Evolutionary conservation across 1,284 basidiomycete genomes (phyloP).

Genomic region (Boletus holoroseus): DNA sequence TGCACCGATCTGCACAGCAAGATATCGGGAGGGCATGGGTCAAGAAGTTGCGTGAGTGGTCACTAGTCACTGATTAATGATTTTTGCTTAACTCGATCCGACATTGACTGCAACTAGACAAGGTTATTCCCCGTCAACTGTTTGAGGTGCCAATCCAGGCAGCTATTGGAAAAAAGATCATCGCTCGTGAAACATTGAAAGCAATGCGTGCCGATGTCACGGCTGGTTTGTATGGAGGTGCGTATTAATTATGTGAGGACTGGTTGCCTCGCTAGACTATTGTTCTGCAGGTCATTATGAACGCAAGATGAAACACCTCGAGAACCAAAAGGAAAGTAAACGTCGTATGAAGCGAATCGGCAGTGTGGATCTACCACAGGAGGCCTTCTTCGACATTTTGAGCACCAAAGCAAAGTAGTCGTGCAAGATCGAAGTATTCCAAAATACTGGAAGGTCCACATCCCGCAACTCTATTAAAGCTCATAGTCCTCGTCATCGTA

Average conservation of each 20-base stretch:
- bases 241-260: constrained; percentile 13
- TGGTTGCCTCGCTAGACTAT: not conserved
- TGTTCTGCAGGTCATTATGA: constrained; percentile 67
- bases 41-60: constrained; percentile 75
- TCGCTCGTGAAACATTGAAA: constrained; percentile 85
- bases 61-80: too few relatives aligned
- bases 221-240: constrained; percentile 88
- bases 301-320: constrained; percentile 86
- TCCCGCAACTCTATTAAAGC: constrained; percentile 37
- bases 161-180: constrained; percentile 77
- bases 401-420: constrained; percentile 42
- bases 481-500: constrained; percentile 90
- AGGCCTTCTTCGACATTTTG: constrained; percentile 85
- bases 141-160: constrained; percentile 94
- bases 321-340: constrained; percentile 92
- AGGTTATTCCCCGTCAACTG: constrained; percentile 87
- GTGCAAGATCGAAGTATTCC: constrained; percentile 5
- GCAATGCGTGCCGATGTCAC: constrained; percentile 93
- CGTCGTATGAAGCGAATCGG: constrained; percentile 80
- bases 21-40: constrained; percentile 77
- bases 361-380: constrained; percentile 83
- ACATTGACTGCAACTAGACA: constrained; percentile 45
- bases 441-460: not conserved
- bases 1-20: constrained; percentile 72
- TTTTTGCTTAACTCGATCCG: not conserved